A percentile compares a stretch with the other conserved stretches of the same genome.
phyloP scores from a whole-genome alignment of 495 filamentous ascomycete species.

The Aspergillus sclerotioniger region DNA sequence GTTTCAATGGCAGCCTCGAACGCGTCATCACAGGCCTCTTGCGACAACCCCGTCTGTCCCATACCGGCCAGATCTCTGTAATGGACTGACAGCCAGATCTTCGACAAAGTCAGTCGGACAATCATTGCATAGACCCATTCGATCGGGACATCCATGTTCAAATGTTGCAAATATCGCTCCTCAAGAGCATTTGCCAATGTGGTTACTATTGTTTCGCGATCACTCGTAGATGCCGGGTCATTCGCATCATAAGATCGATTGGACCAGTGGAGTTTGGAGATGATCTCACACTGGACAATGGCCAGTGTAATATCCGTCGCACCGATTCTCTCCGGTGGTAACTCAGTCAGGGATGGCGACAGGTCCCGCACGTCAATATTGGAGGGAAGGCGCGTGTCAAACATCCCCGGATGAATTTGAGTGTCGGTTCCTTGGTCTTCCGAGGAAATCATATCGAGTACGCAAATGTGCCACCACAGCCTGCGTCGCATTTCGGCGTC shows the following conservation, averaged over 20 bases:
- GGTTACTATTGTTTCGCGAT: background rate
- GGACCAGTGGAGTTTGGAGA: constrained; percentile 27
- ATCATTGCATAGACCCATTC: constrained; percentile 69
- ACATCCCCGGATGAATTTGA: constrained; percentile 58
- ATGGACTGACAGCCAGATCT: constrained; percentile 56
- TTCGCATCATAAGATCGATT: background rate
- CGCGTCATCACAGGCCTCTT: constrained; percentile 57
- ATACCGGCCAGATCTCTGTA: constrained; percentile 41
- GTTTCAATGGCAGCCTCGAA: constrained; percentile 53
- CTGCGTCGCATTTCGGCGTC: constrained; percentile 74
- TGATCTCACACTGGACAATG: constrained; percentile 58
- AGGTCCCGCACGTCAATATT: constrained; percentile 73
- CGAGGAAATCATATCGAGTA: constrained; percentile 67
- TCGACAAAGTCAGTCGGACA: constrained; percentile 62
- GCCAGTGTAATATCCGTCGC: constrained; percentile 74
- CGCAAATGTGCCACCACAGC: constrained; percentile 74
- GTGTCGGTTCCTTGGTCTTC: constrained; percentile 77
- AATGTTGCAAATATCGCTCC: constrained; percentile 58
- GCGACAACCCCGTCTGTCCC: constrained; percentile 17
- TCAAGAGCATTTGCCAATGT: constrained; percentile 43
- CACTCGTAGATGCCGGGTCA: background rate
- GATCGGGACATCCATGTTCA: constrained; percentile 56
- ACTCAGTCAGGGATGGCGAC: constrained; percentile 49
- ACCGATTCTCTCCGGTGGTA: constrained; percentile 50
- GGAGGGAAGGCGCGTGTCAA: constrained; percentile 60